Base-by-base conservation (phyloP, 352 stramenopile species). In the Globisporangium radiosum region DNA sequence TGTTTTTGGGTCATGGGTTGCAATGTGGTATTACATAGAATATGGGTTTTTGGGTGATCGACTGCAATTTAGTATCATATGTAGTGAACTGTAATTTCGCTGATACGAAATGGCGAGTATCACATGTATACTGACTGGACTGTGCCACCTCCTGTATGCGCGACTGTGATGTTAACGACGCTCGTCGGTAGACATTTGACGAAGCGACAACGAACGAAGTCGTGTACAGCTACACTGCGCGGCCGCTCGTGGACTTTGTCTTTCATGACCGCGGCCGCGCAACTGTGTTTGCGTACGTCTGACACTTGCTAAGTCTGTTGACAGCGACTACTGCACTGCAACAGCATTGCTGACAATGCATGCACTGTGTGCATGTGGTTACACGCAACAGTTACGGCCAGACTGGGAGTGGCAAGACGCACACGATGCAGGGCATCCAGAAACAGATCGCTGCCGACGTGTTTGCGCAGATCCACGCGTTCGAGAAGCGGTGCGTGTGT, bases 231-330 rank as follows among this genome's bases (percentile, higher is more conserved):
- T 76, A 87, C 65, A 90, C 94, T 11, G 79, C 95, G 5, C 73
- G 95, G 62, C 95, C 96, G 0, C 70, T 99, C 13, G 87, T 99
- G 3, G 85, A 96, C 42, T 99, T 98, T 69, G 87, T 99, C 57
- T 95, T 88, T 64, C 71, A 85, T 44, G 81, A 95, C 52, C 89
- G 94, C 48, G 88, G 92, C 0, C 79, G 95, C 10, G 96, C 96
- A 2, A 99, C 96, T 1, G 91, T 98, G 8, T 99, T 99, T 76
- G 97, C 96, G 11, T 98, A 98, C 71, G 68, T 50, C 17, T 58
- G 25, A 33, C 25, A 33, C 25, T 33, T 33, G 25, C 25, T 33
- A 2, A 33, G 25, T 33, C 25, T 33, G 25, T 33, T 33, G 25
- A 33, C 25, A 9, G 9, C 7, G 33, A 47, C 43, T 15, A 47